Percentiles rank a stretch among this genome's conserved stretches.
Evolutionary conservation across 495 filamentous ascomycete species (phyloP).

Genomic region (Penicillium crystallinum): DNA sequence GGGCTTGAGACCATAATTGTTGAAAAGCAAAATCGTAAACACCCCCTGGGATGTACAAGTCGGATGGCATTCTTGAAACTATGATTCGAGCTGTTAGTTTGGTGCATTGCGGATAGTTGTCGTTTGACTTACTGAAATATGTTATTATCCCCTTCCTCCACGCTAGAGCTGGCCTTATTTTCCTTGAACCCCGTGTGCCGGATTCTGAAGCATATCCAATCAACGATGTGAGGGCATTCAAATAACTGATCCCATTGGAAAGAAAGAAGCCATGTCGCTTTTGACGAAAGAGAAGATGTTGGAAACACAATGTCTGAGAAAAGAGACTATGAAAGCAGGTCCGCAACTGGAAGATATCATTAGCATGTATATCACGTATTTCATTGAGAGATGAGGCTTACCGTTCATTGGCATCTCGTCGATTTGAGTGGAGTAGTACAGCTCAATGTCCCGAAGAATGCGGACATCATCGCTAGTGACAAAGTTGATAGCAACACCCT

Average conservation of each 20-base stretch:
- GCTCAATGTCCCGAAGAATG: slow-evolving; percentile 94
- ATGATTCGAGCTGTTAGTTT: neutral
- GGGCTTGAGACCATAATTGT: slow-evolving; percentile 6
- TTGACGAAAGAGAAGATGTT: slow-evolving; percentile 7
- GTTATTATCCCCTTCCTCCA: slow-evolving; percentile 36
- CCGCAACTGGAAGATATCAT: slow-evolving; percentile 31
- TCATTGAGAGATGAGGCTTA: slow-evolving; percentile 14
- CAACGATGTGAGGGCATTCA: neutral
- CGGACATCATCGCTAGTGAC: slow-evolving; percentile 96
- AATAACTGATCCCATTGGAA: neutral
- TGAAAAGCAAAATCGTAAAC: slow-evolving; percentile 12
- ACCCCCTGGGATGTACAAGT: slow-evolving; percentile 4
- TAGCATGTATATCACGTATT: neutral
- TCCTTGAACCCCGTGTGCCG: neutral
- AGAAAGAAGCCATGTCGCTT: slow-evolving; percentile 5
- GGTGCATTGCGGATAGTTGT: neutral
- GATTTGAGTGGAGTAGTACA: slow-evolving; percentile 97
- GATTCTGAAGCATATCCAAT: neutral
- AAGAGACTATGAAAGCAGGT: slow-evolving; percentile 39
- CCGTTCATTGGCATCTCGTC: slow-evolving; percentile 99
- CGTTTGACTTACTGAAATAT: slow-evolving; percentile 18
- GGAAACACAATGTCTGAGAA: neutral
- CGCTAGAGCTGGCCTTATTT: slow-evolving; percentile 21
- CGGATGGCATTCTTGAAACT: slow-evolving; percentile 17
- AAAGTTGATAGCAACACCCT: slow-evolving; percentile 99